phyloP scores from a whole-genome alignment of 2,329 filamentous ascomycete species.

The Calonectria fujianensis region DNA sequence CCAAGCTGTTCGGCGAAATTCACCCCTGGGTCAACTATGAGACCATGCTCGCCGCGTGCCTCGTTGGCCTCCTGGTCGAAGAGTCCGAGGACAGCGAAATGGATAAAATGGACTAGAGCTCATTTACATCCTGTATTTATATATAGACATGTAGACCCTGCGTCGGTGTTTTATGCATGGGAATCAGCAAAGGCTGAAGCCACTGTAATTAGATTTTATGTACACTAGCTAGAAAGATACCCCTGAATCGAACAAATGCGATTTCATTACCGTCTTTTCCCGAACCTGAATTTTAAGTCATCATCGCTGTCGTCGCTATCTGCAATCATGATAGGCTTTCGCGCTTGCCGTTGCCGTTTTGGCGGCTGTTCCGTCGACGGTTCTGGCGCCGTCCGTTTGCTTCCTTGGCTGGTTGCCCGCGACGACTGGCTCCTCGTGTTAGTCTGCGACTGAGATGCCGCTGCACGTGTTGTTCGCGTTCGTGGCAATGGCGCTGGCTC shows the following conservation, averaged over 20 bases:
- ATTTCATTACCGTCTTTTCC: constrained; percentile 65
- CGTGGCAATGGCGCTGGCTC: constrained; percentile 23
- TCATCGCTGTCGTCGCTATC: constrained; percentile 73
- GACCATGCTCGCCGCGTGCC: constrained; percentile 78
- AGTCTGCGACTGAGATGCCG: constrained; percentile 56
- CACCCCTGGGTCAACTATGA: constrained; percentile 85
- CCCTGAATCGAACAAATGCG: constrained; percentile 51
- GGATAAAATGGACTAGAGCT: constrained; percentile 77
- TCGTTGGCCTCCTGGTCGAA: constrained; percentile 78
- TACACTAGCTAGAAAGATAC: constrained; percentile 58
- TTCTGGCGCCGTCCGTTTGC: constrained; percentile 60
- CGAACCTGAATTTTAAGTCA: constrained; percentile 74
- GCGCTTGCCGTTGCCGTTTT: constrained; percentile 59
- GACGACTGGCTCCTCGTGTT: constrained; percentile 56
- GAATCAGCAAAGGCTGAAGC: constrained; percentile 11
- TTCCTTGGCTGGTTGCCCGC: constrained; percentile 53
- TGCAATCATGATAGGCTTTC: constrained; percentile 59
- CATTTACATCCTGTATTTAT: constrained; percentile 7
- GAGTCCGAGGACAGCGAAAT: constrained; percentile 71
- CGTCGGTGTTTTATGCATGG: constrained; percentile 30
- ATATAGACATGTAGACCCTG: constrained; percentile 22
- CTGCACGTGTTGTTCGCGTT: constrained; percentile 53
- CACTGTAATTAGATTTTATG: constrained; percentile 46
- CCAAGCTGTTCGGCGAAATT: constrained; percentile 78
- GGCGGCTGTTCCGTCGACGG: constrained; percentile 56